A percentile compares a stretch with the other conserved stretches of the same genome.
phyloP scores from a whole-genome alignment of 352 stramenopile genomes.

The Phytophthora lateralis region DNA sequence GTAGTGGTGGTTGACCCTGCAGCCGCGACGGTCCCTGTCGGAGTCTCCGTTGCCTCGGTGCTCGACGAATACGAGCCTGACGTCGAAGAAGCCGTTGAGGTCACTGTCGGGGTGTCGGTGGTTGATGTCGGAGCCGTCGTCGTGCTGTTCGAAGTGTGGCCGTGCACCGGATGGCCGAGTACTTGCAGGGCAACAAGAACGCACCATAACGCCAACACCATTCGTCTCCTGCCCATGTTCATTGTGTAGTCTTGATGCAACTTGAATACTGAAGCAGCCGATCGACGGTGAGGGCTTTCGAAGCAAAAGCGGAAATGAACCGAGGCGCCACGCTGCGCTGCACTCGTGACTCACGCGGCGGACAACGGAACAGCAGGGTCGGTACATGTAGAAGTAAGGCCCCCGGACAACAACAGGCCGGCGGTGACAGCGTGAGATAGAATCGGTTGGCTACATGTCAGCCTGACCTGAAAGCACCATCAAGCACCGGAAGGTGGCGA shows the following conservation, averaged over 20 bases:
- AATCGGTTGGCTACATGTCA: conserved; percentile 29
- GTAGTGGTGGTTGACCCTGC: background rate
- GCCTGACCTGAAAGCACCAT: conserved; percentile 15
- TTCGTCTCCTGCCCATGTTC: conserved; percentile 11
- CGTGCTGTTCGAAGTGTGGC: conserved; percentile 22
- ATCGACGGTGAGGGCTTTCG: conserved; percentile 1
- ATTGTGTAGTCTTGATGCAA: background rate
- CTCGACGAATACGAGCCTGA: conserved; percentile 14
- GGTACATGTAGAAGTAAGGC: conserved; percentile 25
- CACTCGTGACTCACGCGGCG: conserved; percentile 23
- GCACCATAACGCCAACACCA: conserved; percentile 14
- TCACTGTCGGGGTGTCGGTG: conserved; percentile 21
- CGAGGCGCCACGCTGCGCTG: conserved; percentile 3
- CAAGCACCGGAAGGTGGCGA: conserved; percentile 2
- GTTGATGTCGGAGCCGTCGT: conserved; percentile 16
- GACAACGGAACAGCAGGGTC: conserved; percentile 31
- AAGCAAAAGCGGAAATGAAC: conserved; percentile 28
- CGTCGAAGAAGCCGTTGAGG: conserved; percentile 10
- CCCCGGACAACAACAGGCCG: conserved; percentile 28
- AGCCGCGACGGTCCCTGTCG: conserved; percentile 21
- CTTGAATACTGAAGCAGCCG: conserved; percentile 5
- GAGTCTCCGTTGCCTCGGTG: conserved; percentile 10
- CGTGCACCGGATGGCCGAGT: conserved; percentile 5
- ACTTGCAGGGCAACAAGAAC: conserved; percentile 5
- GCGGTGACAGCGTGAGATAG: conserved; percentile 26